Evolutionary conservation across 2,329 filamentous ascomycete genomes (phyloP), one percentile per base, ranked within the genome.

Genomic region (Neofusicoccum ribis): DNA sequence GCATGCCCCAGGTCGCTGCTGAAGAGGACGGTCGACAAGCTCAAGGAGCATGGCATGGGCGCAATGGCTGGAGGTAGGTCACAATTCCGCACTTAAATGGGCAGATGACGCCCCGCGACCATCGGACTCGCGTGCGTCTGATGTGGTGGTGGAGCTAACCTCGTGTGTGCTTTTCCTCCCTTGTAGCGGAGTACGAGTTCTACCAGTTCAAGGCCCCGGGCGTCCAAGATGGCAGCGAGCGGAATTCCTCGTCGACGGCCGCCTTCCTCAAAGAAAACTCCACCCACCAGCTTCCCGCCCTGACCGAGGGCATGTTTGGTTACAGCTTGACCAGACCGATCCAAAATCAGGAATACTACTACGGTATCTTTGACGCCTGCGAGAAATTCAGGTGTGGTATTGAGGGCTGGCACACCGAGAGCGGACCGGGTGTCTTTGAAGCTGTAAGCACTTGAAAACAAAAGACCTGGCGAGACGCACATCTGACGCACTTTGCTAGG

Each of bases 321-420:
- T 97, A 97, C 82, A 95, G 91, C 68, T 82, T 97, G 69, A 96
- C 91, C 9, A 85, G 93, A 23, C 91, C 93, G 0, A 87, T 93
- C 1, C 92, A 96, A 74, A 97, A 97, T 78, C 89, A 96, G 78
- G 91, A 95, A 47, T 97, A 94, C 80, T 97, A 91, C 80, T 97
- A 97, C 76, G 88, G 90, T 51, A 86, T 97, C 58, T 97, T 92
- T 78, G 87, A 96, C 69, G 86, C 89, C 0, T 96, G 92, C 80
- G 84, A 86, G 69, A 83, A 87, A 67, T 96, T 97, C 80, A 82
- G 85, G 46, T 95, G 92, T 73, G 86, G 90, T 68, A 91, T 97
- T 56, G 93, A 97, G 77, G 92, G 93, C 51, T 97, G 93, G 93
- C 93, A 97, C 80, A 97, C 93, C 8, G 93, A 97, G 80, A 93